These are phyloP conservation scores for Kodamaea sp. DNA, from an alignment of 1,139 yeast genomes.

Conservation along the genomic window DNA sequence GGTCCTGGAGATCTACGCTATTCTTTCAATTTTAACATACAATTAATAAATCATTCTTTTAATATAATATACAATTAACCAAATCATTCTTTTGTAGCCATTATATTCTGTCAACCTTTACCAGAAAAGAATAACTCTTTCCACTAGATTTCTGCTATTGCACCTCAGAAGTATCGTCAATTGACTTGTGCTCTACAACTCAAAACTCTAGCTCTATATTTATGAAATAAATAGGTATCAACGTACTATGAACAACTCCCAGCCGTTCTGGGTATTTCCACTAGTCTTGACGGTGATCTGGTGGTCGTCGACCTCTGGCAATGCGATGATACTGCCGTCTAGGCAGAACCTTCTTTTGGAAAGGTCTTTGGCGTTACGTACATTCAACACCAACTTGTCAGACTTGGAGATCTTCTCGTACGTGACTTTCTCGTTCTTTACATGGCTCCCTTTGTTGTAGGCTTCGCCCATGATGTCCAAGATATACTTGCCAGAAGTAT, in stretches of 20 bases:
- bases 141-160: no score
- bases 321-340: constrained; percentile 49
- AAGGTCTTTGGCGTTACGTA: constrained; percentile 19
- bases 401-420: constrained; percentile 37
- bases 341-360: constrained; percentile 48
- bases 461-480: constrained; percentile 60
- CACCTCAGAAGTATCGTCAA: no score
- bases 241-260: constrained; percentile 22
- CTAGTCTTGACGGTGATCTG: constrained; percentile 17
- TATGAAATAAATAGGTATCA: no score
- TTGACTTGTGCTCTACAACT: neutral
- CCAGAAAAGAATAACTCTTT: no score
- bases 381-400: constrained; percentile 27
- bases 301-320: constrained; percentile 28
- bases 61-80: no score
- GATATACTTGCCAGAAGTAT: constrained; percentile 31
- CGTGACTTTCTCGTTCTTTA: constrained; percentile 42
- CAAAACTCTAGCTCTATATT: neutral
- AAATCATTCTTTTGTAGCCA: no score
- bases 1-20: no score
- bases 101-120: no score
- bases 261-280: constrained; percentile 25
- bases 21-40: no score
- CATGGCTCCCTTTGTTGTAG: constrained; percentile 59
- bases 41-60: no score